Conservation (phyloP, 2,329 filamentous ascomycete genomes). For the Penicillium aurantiogriseum region DNA sequence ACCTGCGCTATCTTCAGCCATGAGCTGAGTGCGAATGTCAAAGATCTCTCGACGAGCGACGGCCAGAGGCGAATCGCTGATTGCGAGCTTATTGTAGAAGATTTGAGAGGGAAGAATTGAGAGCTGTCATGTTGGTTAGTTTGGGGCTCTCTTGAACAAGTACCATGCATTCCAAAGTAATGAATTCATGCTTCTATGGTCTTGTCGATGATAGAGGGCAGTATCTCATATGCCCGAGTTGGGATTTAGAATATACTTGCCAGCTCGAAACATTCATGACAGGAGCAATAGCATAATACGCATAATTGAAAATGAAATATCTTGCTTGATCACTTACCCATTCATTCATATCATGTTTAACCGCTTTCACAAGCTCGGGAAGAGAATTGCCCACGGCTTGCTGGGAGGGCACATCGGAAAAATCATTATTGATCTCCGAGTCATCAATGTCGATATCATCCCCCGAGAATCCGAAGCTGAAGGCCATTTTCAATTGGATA, state of each 20-base stretch:
- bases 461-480: conserved; percentile 59
- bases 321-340: conserved; percentile 42
- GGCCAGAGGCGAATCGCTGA: conserved; percentile 33
- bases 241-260: neutral
- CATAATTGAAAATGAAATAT: neutral
- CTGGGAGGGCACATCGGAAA: conserved; percentile 12
- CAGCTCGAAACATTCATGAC: neutral
- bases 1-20: conserved; percentile 54
- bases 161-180: neutral
- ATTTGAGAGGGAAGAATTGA: conserved; percentile 58
- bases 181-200: neutral
- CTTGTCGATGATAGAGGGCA: neutral
- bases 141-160: neutral
- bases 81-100: conserved; percentile 54
- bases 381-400: conserved; percentile 19
- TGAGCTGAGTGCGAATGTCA: conserved; percentile 62
- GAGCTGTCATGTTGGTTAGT: conserved; percentile 43
- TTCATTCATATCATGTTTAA: conserved; percentile 47
- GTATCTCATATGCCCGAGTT: neutral
- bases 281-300: neutral
- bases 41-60: conserved; percentile 61
- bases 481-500: conserved; percentile 26
- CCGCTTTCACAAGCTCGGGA: conserved; percentile 37
- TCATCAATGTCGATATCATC: conserved; percentile 57
- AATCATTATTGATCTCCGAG: conserved; percentile 26